Base-by-base conservation (phyloP, 176 grass and related monocot species). In the barley (Hordeum vulgare) region DNA sequence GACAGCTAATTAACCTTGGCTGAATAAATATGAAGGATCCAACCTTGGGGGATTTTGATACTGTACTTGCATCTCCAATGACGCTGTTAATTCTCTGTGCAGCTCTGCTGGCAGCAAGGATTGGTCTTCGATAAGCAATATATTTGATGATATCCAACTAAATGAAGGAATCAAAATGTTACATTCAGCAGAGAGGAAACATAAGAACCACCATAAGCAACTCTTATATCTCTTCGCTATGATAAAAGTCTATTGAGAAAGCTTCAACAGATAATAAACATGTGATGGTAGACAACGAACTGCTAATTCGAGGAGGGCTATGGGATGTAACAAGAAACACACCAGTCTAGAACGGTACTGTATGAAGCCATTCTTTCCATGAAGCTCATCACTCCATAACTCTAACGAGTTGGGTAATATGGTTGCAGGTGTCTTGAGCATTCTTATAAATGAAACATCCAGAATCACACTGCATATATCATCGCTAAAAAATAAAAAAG, bases 131-230 rank as follows among this genome's bases (percentile, higher is more conserved):
- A 77, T 84, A 92, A 87, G 92, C 88, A 86, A 87, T 89, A 21
- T 92, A 85, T 90, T 77, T 97, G 33, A 97, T 94, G 63, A 97
- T 81, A 82, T 97, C 94, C 61, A 97, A 74, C 94, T 97, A 83
- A 74, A 85, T 17, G 21, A 85, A 71, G 29, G 75, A 79, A 35
- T 25, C 4, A 44, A 83, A 17, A 76, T 20, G 60, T 61, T 59
- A 45, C 45, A 17, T 49, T 35, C 45, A 49, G 45, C 45, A 49
- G 45, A 49, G 13, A 49, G 14, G 4, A 49, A 49, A 49, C 45
- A 49, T 49, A 49, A 49, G 45, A 49, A 49, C 45, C 45, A 49
- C 45, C 45, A 49, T 49, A 49, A 49, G 45, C 14, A 49, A 49
- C 45, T 49, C 45, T 47, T 49, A 40, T 40, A 40, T 40, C 37